Evolutionary conservation across 768 basidiomycete genomes (phyloP), one percentile per base, ranked within the genome.

Genomic region (Leccinum variicolor): DNA sequence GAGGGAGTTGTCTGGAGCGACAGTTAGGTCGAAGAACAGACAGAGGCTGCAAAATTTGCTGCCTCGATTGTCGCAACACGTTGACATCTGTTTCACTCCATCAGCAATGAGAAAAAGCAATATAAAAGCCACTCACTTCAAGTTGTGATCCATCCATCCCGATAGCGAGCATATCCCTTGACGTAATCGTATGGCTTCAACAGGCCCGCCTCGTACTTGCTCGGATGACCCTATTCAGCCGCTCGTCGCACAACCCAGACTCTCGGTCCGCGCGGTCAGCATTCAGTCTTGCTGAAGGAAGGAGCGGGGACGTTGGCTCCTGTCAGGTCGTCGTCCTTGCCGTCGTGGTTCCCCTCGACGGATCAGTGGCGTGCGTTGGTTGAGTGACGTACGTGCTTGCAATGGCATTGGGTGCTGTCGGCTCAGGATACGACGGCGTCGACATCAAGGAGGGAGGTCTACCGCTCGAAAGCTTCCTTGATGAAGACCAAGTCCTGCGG

Each of bases 151-250:
- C 92, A 98, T 96, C 94, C 94, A 98, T 55, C 90, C 81, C 55
- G 87, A 90, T 61, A 98, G 58, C 94, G 79, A 34, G 92, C 89
- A 65, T 98, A 98, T 0, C 95, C 96, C 67, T 94, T 94, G 50
- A 94, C 92, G 63, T 98, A 98, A 73, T 98, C 95, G 66, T 96
- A 97, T 3, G 96, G 96, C 68, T 92, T 94, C 62, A 98, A 75
- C 45, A 98, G 72, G 0, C 95, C 96, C 2, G 95, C 96, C 68
- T 98, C 95, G 73, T 97, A 98, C 74, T 98, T 98, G 66, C 91
- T 94, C 90, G 83, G 62, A 98, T 98, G 62, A 98, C 96, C 56
- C 90, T 81, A 62, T 87, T 91, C 10, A 41, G 75, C 1, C 94
- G 85, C 63, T 96, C 92, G 63, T 95, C 90, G 41, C 96, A 79